Percentiles rank a stretch among this genome's conserved stretches.
phyloP scores from a whole-genome alignment of 495 filamentous ascomycete genomes.

The Trypethelium eluteriae region DNA sequence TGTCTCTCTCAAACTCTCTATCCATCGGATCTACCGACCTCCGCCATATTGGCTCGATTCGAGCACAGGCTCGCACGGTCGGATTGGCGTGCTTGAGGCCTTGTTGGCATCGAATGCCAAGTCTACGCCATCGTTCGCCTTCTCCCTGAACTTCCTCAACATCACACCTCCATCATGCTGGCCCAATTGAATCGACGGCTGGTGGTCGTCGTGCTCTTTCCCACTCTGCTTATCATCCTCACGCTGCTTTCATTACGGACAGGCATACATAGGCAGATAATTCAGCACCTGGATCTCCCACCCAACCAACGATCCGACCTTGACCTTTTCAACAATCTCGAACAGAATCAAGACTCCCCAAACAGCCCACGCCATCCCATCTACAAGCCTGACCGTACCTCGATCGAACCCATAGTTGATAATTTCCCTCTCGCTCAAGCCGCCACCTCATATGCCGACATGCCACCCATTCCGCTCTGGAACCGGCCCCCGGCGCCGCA shows the following conservation, averaged over 20 bases:
- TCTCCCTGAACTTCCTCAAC: neutral
- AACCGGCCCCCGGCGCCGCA: conserved; percentile 14
- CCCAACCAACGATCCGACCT: neutral
- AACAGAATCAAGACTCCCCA: neutral
- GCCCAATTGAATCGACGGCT: conserved; percentile 9
- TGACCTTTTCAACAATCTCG: neutral
- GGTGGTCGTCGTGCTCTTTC: conserved; percentile 3
- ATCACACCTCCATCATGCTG: neutral
- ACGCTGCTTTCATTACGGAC: conserved; percentile 6
- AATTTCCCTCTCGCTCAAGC: conserved; percentile 14
- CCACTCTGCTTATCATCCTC: neutral
- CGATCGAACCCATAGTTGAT: conserved; percentile 10
- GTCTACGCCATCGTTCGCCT: neutral
- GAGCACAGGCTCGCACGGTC: neutral
- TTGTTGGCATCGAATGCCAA: conserved; percentile 9
- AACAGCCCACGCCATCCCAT: neutral
- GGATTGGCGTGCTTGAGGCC: conserved; percentile 4
- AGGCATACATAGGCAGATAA: conserved; percentile 6
- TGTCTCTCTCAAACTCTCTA: neutral
- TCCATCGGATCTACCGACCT: neutral
- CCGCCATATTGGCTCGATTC: neutral
- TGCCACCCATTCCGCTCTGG: conserved; percentile 15
- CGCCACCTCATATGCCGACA: conserved; percentile 9
- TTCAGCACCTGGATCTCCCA: neutral
- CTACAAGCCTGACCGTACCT: conserved; percentile 11